Evolutionary conservation across 75 land plant species (phyloP).

Genomic region (Cryptomeria japonica): DNA sequence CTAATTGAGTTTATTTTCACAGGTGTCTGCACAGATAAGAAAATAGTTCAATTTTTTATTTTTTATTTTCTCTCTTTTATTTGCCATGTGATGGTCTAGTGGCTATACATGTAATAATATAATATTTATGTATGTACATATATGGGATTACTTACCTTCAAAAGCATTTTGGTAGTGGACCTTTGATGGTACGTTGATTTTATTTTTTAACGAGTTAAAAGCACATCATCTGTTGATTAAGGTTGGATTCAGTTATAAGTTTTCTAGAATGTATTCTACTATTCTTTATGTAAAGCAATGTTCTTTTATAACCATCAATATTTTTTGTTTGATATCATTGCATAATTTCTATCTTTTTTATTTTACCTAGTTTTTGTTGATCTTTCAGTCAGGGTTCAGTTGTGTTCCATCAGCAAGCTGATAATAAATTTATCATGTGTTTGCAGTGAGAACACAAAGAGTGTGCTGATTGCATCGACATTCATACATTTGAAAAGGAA

Average conservation of each 20-base stretch:
- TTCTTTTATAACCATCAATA: neutral
- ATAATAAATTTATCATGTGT: neutral
- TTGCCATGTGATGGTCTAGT: neutral
- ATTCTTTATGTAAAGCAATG: neutral
- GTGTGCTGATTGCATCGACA: constrained; percentile 55
- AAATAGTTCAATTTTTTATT: neutral
- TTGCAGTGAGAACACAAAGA: constrained; percentile 81
- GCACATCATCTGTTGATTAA: neutral
- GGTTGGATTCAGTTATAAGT: neutral
- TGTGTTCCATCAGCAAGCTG: constrained; percentile 1
- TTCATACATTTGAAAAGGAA: constrained; percentile 63
- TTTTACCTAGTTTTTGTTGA: neutral
- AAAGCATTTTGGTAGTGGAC: neutral
- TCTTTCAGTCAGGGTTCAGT: neutral
- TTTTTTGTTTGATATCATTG: neutral
- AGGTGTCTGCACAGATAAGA: neutral
- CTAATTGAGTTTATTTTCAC: neutral
- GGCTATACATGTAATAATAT: neutral
- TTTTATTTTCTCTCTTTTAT: neutral
- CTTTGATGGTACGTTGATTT: neutral
- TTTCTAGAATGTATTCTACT: neutral
- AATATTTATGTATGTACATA: too few relatives aligned
- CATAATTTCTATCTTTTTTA: neutral
- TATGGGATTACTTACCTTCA: neutral
- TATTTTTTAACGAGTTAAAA: too few relatives aligned